phyloP scores from a whole-genome alignment of 2,329 filamentous ascomycete species.

The Hirsutella rhossiliensis region DNA sequence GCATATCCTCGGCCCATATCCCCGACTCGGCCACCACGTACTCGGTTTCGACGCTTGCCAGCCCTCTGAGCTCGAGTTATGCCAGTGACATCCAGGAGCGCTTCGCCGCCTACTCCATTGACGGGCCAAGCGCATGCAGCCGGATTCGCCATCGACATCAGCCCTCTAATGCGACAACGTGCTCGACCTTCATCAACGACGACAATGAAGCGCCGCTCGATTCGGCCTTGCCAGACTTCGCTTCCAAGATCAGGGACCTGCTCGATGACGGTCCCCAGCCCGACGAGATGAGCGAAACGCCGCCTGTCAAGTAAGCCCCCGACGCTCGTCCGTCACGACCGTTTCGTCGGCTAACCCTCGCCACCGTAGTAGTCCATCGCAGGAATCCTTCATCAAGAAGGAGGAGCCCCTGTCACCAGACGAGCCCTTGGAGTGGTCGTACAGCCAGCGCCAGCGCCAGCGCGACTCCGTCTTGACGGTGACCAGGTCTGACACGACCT shows the following conservation, averaged over 20 bases:
- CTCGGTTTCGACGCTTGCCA: constrained; percentile 22
- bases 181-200: constrained; percentile 25
- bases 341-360: neutral
- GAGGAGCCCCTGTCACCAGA: constrained; percentile 5
- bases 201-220: constrained; percentile 17
- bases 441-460: neutral
- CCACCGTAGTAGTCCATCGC: constrained; percentile 1
- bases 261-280: neutral
- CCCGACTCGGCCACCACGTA: constrained; percentile 26
- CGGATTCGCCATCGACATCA: constrained; percentile 20
- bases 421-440: constrained; percentile 6
- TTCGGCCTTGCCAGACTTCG: constrained; percentile 13
- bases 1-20: constrained; percentile 22
- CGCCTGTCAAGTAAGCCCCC: neutral
- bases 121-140: constrained; percentile 13
- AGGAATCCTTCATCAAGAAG: constrained; percentile 3
- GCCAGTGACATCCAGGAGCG: constrained; percentile 20
- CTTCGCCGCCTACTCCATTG: constrained; percentile 14
- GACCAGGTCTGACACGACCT: constrained; percentile 9
- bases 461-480: constrained; percentile 1
- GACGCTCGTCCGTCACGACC: neutral
- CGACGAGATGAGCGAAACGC: neutral
- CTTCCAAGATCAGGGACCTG: neutral
- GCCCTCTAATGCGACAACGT: constrained; percentile 22
- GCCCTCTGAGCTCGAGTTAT: constrained; percentile 23